Conservation (phyloP, 495 filamentous ascomycete genomes). For the Penicillium waksmanii region DNA sequence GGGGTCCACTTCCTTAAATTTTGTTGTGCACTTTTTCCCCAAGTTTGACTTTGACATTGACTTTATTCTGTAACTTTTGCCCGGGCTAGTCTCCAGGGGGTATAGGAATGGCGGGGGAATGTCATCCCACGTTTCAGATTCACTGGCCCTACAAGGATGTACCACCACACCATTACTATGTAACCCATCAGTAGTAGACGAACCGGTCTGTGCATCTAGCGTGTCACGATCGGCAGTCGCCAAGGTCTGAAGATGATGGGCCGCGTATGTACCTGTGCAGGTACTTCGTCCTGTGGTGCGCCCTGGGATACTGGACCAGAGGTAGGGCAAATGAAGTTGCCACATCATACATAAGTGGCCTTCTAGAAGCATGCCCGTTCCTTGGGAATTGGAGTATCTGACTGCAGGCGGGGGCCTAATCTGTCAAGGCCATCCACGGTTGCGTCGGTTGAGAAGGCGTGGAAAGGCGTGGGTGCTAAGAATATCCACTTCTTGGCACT, state of each 20-base stretch:
- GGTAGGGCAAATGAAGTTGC: too few species aligned
- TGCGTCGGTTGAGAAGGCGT: not conserved
- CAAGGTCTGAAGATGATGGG: too few species aligned
- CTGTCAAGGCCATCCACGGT: not conserved
- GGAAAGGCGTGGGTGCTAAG: conserved; percentile 1
- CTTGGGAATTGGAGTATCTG: not conserved
- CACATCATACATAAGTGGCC: too few species aligned
- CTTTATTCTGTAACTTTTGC: not conserved
- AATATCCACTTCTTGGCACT: not conserved
- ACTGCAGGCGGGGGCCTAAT: too few species aligned
- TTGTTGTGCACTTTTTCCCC: not conserved
- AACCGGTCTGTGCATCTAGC: too few species aligned
- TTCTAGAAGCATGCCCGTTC: conserved; percentile 1
- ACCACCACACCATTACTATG: too few species aligned
- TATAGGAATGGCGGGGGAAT: not conserved
- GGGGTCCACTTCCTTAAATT: not conserved
- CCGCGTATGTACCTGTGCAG: too few species aligned
- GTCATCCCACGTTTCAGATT: not conserved
- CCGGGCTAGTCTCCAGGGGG: too few species aligned
- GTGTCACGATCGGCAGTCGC: too few species aligned
- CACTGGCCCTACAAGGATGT: not conserved
- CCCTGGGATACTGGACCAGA: too few species aligned
- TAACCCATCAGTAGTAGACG: not conserved
- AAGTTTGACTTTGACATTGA: not conserved
- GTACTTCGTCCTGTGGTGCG: too few species aligned